Conservation (phyloP, 805 yeast species). For the Saccharomyces paradoxus region DNA sequence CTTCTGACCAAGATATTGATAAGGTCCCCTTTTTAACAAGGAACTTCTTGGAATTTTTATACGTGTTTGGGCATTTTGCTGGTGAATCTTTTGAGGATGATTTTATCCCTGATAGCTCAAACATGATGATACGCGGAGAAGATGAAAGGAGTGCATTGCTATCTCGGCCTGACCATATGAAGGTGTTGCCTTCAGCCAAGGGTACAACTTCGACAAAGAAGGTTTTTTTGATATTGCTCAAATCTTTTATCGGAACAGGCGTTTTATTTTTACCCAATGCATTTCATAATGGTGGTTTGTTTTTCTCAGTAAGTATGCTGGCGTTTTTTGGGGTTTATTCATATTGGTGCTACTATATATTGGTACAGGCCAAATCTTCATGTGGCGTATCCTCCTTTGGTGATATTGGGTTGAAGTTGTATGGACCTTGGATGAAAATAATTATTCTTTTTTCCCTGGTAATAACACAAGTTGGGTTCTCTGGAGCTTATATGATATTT, state of each 20-base stretch:
- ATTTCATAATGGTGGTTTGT: conserved; percentile 63
- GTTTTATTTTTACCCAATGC: conserved; percentile 63
- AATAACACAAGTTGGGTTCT: conserved; percentile 70
- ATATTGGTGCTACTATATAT: conserved; percentile 67
- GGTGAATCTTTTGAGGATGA: conserved; percentile 76
- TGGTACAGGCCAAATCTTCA: conserved; percentile 49
- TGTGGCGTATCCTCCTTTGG: conserved; percentile 69
- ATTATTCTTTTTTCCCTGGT: conserved; percentile 57
- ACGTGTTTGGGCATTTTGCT: conserved; percentile 79
- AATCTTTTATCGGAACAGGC: conserved; percentile 75
- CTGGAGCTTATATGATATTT: conserved; percentile 73
- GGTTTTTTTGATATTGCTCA: conserved; percentile 62
- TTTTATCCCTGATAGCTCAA: conserved; percentile 33
- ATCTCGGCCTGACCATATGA: conserved; percentile 9
- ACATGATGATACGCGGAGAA: conserved; percentile 1
- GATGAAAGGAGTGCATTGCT: conserved; percentile 27
- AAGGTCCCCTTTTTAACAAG: conserved; percentile 49
- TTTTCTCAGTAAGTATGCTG: conserved; percentile 47
- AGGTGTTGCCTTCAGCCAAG: conserved; percentile 27
- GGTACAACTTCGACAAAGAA: conserved; percentile 70
- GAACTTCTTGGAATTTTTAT: conserved; percentile 68
- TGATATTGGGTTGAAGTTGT: conserved; percentile 58
- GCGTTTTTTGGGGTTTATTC: conserved; percentile 60
- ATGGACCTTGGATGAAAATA: conserved; percentile 58
- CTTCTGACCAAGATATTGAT: conserved; percentile 8